Evolutionary conservation across 352 stramenopile genomes (phyloP).

Genomic region (Globisporangium spinosum): DNA sequence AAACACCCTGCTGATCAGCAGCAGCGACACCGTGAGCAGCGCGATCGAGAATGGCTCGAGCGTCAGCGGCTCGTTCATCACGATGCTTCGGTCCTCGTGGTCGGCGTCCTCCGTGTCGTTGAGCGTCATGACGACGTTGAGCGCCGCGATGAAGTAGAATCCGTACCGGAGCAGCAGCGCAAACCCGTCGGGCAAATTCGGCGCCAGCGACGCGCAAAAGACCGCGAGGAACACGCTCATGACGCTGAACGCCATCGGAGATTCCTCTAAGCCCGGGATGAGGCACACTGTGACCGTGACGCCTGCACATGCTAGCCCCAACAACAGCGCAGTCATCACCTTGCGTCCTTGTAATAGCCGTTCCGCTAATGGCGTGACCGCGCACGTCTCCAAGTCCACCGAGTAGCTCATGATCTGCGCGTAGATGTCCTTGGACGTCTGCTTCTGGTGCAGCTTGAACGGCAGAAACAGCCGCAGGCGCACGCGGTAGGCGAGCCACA

Average conservation of each 20-base stretch:
- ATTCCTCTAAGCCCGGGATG: not conserved
- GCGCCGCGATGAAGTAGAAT: constrained; percentile 49
- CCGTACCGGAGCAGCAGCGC: constrained; percentile 41
- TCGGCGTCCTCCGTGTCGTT: not conserved
- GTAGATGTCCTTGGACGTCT: constrained; percentile 66
- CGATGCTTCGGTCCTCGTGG: constrained; percentile 1
- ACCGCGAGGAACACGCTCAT: constrained; percentile 37
- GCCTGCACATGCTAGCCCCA: constrained; percentile 18
- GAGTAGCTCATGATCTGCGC: constrained; percentile 67
- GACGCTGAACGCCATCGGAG: constrained; percentile 29
- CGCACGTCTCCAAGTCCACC: constrained; percentile 50
- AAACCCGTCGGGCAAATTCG: constrained; percentile 42
- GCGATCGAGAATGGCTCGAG: constrained; percentile 58
- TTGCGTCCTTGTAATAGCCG: constrained; percentile 32
- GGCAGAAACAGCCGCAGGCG: constrained; percentile 50
- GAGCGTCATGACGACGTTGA: constrained; percentile 43
- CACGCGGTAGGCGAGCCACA: constrained; percentile 58
- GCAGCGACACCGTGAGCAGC: constrained; percentile 33
- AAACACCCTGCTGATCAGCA: constrained; percentile 44
- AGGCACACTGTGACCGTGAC: constrained; percentile 7
- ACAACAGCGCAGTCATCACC: constrained; percentile 20
- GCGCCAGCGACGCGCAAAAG: constrained; percentile 33
- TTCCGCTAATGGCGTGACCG: constrained; percentile 46
- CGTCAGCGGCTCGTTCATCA: constrained; percentile 22
- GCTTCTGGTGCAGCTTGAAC: constrained; percentile 66